Percentiles rank a stretch among this genome's conserved stretches.
These are phyloP conservation scores for Exophiala bonariae DNA, from an alignment of 2,329 filamentous ascomycete genomes.

Conservation along the genomic window DNA sequence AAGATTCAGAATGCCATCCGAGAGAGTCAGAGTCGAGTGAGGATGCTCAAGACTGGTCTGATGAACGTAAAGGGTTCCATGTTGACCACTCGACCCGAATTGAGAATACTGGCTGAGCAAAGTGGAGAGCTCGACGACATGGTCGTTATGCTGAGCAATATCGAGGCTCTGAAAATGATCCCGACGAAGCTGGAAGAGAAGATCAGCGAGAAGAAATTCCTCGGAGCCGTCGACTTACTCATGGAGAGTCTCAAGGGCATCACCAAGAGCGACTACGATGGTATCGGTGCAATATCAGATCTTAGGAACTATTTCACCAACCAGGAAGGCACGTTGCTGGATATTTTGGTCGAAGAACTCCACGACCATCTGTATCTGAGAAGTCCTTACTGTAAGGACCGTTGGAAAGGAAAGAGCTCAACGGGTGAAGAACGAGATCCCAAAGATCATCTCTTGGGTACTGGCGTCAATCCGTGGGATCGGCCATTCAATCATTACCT, in stretches of 20 bases:
- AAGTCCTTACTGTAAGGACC: slow-evolving; percentile 93
- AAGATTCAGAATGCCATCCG: slow-evolving; percentile 96
- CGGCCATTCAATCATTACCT: slow-evolving; percentile 58
- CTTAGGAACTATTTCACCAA: slow-evolving; percentile 85
- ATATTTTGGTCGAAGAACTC: slow-evolving; percentile 94
- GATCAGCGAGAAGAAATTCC: slow-evolving; percentile 93
- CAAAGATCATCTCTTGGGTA: slow-evolving; percentile 23
- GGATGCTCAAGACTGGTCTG: slow-evolving; percentile 79
- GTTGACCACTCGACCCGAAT: slow-evolving; percentile 81
- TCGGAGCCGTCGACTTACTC: slow-evolving; percentile 88
- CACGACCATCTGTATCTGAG: slow-evolving; percentile 98
- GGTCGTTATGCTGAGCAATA: slow-evolving; percentile 76
- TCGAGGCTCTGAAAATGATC: slow-evolving; percentile 84
- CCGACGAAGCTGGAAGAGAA: slow-evolving; percentile 91
- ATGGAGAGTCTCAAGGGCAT: slow-evolving; percentile 83
- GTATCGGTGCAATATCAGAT: slow-evolving; percentile 85
- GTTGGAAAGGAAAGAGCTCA: slow-evolving; percentile 75
- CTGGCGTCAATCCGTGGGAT: slow-evolving; percentile 45
- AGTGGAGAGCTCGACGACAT: slow-evolving; percentile 91
- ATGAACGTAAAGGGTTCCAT: slow-evolving; percentile 77
- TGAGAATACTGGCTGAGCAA: slow-evolving; percentile 82
- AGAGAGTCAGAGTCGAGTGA: slow-evolving; percentile 80
- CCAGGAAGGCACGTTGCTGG: slow-evolving; percentile 87
- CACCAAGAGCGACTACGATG: slow-evolving; percentile 82
- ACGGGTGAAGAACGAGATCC: slow-evolving; percentile 33